Percentiles rank a stretch among this genome's conserved stretches.
Evolutionary conservation across 108 stramenopile species (phyloP).

Genomic region (Seminavis robusta): DNA sequence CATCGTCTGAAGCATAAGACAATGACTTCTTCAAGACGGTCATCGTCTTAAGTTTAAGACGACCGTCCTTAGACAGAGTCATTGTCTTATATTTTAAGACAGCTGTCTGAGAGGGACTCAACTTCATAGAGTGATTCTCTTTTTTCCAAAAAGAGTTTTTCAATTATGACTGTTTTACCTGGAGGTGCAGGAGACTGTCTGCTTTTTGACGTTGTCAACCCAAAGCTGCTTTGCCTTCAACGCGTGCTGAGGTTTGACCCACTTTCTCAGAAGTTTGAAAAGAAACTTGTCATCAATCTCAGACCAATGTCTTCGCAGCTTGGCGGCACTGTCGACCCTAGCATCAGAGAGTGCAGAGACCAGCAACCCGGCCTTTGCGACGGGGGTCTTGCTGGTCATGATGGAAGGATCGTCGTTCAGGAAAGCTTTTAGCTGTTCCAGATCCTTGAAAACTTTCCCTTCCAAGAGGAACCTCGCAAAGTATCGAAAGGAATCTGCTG

Average conservation of each 20-base stretch:
- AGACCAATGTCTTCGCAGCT: slow-evolving; percentile 75
- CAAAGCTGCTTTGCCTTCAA: slow-evolving; percentile 59
- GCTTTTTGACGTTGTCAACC: slow-evolving; percentile 57
- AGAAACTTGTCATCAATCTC: slow-evolving; percentile 74
- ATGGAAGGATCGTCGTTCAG: slow-evolving; percentile 73
- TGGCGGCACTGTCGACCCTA: slow-evolving; percentile 64
- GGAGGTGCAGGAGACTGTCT: too few relatives aligned
- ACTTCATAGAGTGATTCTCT: background rate
- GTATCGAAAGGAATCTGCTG: slow-evolving; percentile 80
- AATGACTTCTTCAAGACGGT: too few relatives aligned
- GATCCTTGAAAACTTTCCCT: slow-evolving; percentile 73
- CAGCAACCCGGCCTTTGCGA: slow-evolving; percentile 56
- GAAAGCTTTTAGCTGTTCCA: slow-evolving; percentile 31
- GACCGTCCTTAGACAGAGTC: too few relatives aligned
- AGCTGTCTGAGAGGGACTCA: background rate
- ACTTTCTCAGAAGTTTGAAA: slow-evolving; percentile 57
- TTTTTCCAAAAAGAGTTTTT: too few relatives aligned
- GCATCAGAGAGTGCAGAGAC: slow-evolving; percentile 57
- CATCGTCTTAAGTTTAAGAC: too few relatives aligned
- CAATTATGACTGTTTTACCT: slow-evolving; percentile 19
- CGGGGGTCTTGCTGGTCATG: slow-evolving; percentile 62
- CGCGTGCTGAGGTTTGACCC: slow-evolving; percentile 48
- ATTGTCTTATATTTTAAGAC: too few relatives aligned
- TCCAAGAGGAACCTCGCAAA: slow-evolving; percentile 81
- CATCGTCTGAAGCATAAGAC: too few relatives aligned